Evolutionary conservation across 2,329 filamentous ascomycete genomes (phyloP).

Genomic region (Aspergillus sp.): DNA sequence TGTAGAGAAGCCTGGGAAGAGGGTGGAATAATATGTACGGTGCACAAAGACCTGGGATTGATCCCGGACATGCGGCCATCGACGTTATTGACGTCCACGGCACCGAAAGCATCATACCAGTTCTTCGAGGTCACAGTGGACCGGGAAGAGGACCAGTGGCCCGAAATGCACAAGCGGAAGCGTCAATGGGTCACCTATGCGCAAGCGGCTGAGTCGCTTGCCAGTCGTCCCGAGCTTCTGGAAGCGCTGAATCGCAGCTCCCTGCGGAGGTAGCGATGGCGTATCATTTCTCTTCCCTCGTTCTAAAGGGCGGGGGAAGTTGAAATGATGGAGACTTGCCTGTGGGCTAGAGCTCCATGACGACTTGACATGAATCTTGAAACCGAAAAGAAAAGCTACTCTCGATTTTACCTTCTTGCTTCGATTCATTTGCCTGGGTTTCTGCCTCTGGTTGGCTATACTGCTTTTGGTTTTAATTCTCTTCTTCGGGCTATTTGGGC

Average conservation of each 20-base stretch:
- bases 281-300: not conserved
- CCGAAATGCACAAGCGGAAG: conserved; percentile 87
- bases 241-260: conserved; percentile 84
- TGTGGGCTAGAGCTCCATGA: conserved; percentile 17
- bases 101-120: conserved; percentile 67
- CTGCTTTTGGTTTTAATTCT: conserved; percentile 23
- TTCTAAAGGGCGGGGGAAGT: not conserved
- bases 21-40: conserved; percentile 83
- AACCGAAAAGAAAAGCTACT: conserved; percentile 16
- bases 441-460: conserved; percentile 20
- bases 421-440: conserved; percentile 12
- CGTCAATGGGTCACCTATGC: conserved; percentile 86
- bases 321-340: not conserved
- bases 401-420: conserved; percentile 10
- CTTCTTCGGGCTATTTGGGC: conserved; percentile 20
- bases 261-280: conserved; percentile 53
- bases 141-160: conserved; percentile 84
- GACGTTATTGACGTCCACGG: conserved; percentile 54
- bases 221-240: conserved; percentile 78
- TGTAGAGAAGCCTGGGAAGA: conserved; percentile 97
- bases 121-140: conserved; percentile 81
- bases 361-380: conserved; percentile 27
- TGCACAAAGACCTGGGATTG: conserved; percentile 81
- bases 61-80: conserved; percentile 76
- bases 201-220: conserved; percentile 76